phyloP scores from a whole-genome alignment of 202 grass and related monocot genomes.

The Digitaria exilis region DNA sequence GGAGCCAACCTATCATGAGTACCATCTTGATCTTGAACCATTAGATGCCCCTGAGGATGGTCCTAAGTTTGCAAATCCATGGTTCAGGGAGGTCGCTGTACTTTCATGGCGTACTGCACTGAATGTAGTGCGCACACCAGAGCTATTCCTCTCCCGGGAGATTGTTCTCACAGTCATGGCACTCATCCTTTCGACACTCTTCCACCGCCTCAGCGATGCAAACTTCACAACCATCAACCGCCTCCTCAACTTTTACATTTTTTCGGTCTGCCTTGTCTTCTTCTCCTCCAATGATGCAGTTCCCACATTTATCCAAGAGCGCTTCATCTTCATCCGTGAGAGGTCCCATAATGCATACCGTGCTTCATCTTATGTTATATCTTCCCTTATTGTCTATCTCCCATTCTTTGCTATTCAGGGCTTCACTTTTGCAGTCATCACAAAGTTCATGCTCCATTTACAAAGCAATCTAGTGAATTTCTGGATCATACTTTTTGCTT shows the following conservation, averaged over 20 bases:
- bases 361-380: slow-evolving; percentile 69
- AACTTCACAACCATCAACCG: slow-evolving; percentile 47
- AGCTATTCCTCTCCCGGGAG: slow-evolving; percentile 64
- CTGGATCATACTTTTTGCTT: slow-evolving; percentile 68
- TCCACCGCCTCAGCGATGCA: slow-evolving; percentile 44
- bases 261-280: slow-evolving; percentile 69
- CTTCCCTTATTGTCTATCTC: slow-evolving; percentile 69
- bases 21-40: slow-evolving; percentile 47
- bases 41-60: slow-evolving; percentile 46
- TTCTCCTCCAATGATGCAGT: slow-evolving; percentile 73
- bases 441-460: slow-evolving; percentile 58
- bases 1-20: slow-evolving; percentile 43
- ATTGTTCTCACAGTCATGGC: slow-evolving; percentile 61
- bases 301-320: slow-evolving; percentile 77
- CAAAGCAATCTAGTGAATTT: slow-evolving; percentile 53
- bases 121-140: slow-evolving; percentile 62
- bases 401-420: slow-evolving; percentile 69
- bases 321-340: slow-evolving; percentile 77
- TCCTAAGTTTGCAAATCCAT: slow-evolving; percentile 68
- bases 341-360: slow-evolving; percentile 68
- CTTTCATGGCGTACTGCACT: slow-evolving; percentile 58
- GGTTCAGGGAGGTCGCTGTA: slow-evolving; percentile 58
- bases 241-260: slow-evolving; percentile 74
- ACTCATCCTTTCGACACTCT: slow-evolving; percentile 59
- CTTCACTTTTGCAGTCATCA: slow-evolving; percentile 70